Base-by-base conservation (phyloP, 192 early-diverging fungal genomes). In the Allomyces macrogynus region DNA sequence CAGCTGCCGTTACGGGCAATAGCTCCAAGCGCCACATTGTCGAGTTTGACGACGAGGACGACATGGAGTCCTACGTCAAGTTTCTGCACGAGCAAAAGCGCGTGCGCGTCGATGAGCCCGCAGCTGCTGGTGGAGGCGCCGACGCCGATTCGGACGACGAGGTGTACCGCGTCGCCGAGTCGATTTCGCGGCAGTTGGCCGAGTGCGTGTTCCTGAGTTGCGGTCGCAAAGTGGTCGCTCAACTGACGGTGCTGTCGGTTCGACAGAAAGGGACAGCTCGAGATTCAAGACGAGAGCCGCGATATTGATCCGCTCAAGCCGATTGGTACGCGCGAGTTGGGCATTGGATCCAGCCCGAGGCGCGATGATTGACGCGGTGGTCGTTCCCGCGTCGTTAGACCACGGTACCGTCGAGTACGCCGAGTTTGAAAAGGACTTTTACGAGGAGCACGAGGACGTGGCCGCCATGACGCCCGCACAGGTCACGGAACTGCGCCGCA, bases 401-500 rank as follows among this genome's bases (percentile, higher is more conserved):
- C 89, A 91, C 63, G 71, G 73, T 14, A 67, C 62, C 0, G 86
- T 89, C 24, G 61, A 83, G 9, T 91, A 91, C 65, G 65, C 72
- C 0, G 79, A 81, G 20, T 78, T 91, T 68, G 84, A 84, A 72
- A 89, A 90, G 69, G 75, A 80, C 66, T 87, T 89, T 66, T 87
- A 89, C 64, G 81, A 86, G 70, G 86, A 89, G 62, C 89, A 91
- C 65, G 64, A 73, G 4, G 88, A 91, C 60, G 86, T 91, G 64
- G 78, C 84, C 1, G 72, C 73, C 10, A 69, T 91, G 22, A 65
- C 74, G 3, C 76, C 75, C 0, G 86, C 76, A 1, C 77, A 81
- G 24, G 80, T 85, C 0, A 43, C 43, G 20, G 66, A 73, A 12
- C 78, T 89, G 26, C 77, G 87, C 26, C 43, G 64, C 24, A 78